These are phyloP conservation scores for Linum trigynum DNA, from an alignment of 345 rosid genomes.

Conservation along the genomic window DNA sequence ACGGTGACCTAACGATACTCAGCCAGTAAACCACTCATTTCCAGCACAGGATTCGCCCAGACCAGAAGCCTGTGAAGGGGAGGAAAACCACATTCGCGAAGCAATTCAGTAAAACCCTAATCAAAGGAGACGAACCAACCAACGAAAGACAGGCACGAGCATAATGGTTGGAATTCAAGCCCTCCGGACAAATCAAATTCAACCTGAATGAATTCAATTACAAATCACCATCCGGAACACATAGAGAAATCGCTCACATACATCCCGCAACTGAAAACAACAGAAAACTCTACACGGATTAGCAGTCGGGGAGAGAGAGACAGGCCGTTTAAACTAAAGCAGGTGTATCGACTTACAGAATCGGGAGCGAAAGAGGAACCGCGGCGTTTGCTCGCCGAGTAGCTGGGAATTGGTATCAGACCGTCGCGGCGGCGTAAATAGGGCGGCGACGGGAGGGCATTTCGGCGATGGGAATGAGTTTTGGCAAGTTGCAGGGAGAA, in stretches of 20 bases:
- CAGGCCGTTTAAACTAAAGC: neutral
- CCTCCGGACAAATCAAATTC: too few species aligned
- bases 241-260: neutral
- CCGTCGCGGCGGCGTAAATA: neutral
- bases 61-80: too few species aligned
- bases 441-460: neutral
- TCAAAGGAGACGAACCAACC: too few species aligned
- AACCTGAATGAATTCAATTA: neutral
- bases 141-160: too few species aligned
- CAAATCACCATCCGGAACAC: neutral
- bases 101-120: too few species aligned
- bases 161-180: too few species aligned
- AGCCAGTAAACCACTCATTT: too few species aligned
- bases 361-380: neutral
- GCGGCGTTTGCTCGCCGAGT: neutral
- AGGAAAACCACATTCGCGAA: too few species aligned
- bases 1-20: neutral
- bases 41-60: too few species aligned
- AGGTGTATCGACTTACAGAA: neutral
- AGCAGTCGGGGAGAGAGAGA: too few species aligned
- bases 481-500: neutral
- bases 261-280: neutral
- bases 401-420: neutral
- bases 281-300: neutral
- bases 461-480: too few species aligned